A percentile compares a stretch with the other conserved stretches of the same genome.
Conservation (phyloP, 164 flowering plant species). For the Dillenia turbinata region DNA sequence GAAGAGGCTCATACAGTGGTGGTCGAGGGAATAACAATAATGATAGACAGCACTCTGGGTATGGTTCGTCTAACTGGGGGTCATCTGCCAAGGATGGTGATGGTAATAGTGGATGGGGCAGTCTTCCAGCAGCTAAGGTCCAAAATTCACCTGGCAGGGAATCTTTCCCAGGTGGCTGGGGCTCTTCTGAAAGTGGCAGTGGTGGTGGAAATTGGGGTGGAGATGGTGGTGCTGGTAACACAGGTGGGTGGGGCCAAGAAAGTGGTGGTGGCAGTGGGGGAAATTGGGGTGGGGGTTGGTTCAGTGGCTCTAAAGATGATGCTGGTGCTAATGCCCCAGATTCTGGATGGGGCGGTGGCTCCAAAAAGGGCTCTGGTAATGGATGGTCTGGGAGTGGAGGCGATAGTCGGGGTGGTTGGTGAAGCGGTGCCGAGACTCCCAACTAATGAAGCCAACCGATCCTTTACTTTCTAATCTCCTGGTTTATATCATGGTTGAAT, state of each 20-base stretch:
- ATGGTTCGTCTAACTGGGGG: conserved; percentile 53
- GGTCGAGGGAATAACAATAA: conserved; percentile 27
- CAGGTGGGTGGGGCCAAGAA: conserved; percentile 15
- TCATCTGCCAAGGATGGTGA: conserved; percentile 40
- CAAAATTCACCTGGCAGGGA: conserved; percentile 50
- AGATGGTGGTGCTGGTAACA: conserved; percentile 11
- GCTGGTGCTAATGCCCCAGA: conserved; percentile 16
- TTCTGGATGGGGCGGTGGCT: conserved; percentile 23
- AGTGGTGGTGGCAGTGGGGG: conserved; percentile 11
- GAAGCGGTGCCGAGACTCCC: not conserved
- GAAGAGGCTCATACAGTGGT: conserved; percentile 29
- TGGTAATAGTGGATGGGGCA: conserved; percentile 30
- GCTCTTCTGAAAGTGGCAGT: conserved; percentile 32
- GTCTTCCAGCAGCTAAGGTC: conserved; percentile 35
- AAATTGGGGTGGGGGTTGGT: conserved; percentile 4
- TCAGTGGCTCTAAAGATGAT: conserved; percentile 7
- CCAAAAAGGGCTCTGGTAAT: conserved; percentile 9
- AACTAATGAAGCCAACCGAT: no score
- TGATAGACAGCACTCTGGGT: conserved; percentile 43
- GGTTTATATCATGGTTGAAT: no score
- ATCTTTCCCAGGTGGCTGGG: conserved; percentile 61
- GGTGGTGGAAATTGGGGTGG: conserved; percentile 23
- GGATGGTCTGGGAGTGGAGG: conserved; percentile 19
- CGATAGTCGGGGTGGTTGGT: not conserved
- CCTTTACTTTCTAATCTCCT: no score